Base-by-base conservation (phyloP, 257 asterid species). In the Solanum chilense region DNA sequence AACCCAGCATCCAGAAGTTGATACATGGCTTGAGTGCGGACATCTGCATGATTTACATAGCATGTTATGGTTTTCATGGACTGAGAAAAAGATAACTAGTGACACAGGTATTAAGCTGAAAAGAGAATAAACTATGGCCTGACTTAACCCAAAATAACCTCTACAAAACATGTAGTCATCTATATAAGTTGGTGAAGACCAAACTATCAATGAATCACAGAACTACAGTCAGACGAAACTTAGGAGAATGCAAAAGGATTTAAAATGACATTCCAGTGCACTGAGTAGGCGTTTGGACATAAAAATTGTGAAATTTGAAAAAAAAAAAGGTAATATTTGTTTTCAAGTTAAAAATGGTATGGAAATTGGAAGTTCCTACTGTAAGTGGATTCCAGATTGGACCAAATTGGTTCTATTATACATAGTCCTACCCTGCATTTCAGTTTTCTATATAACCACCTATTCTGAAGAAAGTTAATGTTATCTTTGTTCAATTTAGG, bases 1-100 rank as follows among this genome's bases (percentile, higher is more conserved):
- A 97, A 97, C 39, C 99, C 99, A 66, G 99, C 90, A 95, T 97
- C 99, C 92, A 97, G 94, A 85, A 96, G 96, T 91, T 97, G 99
- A 92, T 97, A 97, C 98, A 95, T 96, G 66, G 98, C 98, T 91
- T 97, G 99, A 35, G 99, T 97, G 85, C 98, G 93, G 87, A 96
- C 99, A 88, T 97, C 99, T 97, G 92, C 91, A 90, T 60, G 89
- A 89, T 82, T 88, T 52, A 31, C 45, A 31, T 31, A 81, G 25
- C 69, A 31, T 20, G 45, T 81, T 47, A 81, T 81, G 44, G 31
- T 81, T 18, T 29, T 49, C 85, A 81, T 31, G 31, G 69, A 81
- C 69, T 10, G 20, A 20, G 20, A 49, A 15, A 81, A 81, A 81
- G 85, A 9, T 20, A 81, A 81, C 31, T 31, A 81, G 45, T 49